These are phyloP conservation scores for Aschersonia sp. DNA, from an alignment of 2,329 filamentous ascomycete species.

Conservation along the genomic window DNA sequence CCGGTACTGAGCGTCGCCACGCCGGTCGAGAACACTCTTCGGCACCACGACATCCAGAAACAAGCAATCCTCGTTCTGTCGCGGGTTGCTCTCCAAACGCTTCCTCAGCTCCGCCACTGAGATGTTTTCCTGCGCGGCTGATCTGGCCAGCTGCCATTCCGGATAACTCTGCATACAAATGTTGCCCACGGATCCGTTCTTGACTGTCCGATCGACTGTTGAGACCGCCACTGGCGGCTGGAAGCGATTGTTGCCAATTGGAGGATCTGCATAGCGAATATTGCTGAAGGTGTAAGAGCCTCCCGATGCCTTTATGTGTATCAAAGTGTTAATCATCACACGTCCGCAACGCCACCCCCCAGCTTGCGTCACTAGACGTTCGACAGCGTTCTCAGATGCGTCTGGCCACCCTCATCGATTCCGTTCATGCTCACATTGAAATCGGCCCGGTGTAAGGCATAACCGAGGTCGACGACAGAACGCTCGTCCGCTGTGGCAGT, in stretches of 20 bases:
- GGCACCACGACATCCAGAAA: slow-evolving; percentile 31
- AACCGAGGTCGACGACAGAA: slow-evolving; percentile 5
- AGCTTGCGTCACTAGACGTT: too few species aligned
- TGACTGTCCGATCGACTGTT: slow-evolving; percentile 13
- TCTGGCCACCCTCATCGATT: too few species aligned
- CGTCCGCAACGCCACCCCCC: too few species aligned
- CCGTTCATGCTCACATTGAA: slow-evolving; percentile 1
- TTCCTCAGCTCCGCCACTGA: neutral
- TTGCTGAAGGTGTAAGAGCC: slow-evolving; percentile 21
- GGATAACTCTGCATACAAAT: slow-evolving; percentile 13
- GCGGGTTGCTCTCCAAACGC: slow-evolving; percentile 1
- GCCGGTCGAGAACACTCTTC: slow-evolving; percentile 16
- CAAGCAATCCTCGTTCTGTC: slow-evolving; percentile 25
- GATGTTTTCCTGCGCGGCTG: neutral
- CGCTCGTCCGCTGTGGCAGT: neutral
- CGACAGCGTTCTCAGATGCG: too few species aligned
- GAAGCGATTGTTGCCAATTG: slow-evolving; percentile 18
- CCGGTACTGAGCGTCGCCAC: too few species aligned
- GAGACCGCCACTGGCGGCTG: slow-evolving; percentile 11
- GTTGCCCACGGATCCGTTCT: slow-evolving; percentile 9
- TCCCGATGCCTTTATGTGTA: slow-evolving; percentile 7
- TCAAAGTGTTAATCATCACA: too few species aligned
- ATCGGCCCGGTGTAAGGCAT: slow-evolving; percentile 5
- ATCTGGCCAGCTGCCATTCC: slow-evolving; percentile 5
- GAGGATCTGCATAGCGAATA: slow-evolving; percentile 19